Conservation (phyloP, 352 stramenopile species). For the Phytopythium chamaehyphon region DNA sequence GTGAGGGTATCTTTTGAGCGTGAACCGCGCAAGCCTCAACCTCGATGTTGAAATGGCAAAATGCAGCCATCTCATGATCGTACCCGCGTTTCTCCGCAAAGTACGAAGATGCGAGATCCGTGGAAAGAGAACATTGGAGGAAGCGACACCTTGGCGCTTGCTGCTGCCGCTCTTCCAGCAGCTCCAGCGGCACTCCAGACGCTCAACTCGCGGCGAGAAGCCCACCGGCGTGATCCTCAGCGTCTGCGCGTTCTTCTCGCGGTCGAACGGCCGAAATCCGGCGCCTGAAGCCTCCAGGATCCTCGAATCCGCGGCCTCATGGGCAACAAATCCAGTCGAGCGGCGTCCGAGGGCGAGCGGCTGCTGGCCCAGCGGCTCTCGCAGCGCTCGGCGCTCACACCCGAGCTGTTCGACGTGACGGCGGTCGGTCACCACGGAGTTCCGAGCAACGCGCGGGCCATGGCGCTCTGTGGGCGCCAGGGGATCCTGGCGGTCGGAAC, state of each 20-base stretch:
- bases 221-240: too few relatives aligned
- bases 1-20: too few relatives aligned
- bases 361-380: conserved; percentile 38
- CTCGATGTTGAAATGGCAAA: neutral
- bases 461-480: conserved; percentile 60
- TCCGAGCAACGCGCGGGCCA: conserved; percentile 46
- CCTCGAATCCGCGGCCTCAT: conserved; percentile 16
- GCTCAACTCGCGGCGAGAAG: too few relatives aligned
- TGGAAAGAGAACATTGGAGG: conserved; percentile 9
- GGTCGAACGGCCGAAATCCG: neutral
- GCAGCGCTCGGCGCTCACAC: conserved; percentile 29
- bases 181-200: too few relatives aligned
- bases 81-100: neutral
- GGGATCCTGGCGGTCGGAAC: conserved; percentile 69
- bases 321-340: conserved; percentile 62
- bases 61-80: neutral
- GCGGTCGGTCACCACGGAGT: conserved; percentile 61
- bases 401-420: conserved; percentile 44
- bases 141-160: too few relatives aligned
- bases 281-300: neutral
- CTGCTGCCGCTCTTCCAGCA: too few relatives aligned
- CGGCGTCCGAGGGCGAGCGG: conserved; percentile 27
- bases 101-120: conserved; percentile 7
- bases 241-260: too few relatives aligned
- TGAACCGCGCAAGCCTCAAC: too few relatives aligned